These are phyloP conservation scores for Psilocybe cyanescens DNA, from an alignment of 768 basidiomycete genomes.

Conservation along the genomic window DNA sequence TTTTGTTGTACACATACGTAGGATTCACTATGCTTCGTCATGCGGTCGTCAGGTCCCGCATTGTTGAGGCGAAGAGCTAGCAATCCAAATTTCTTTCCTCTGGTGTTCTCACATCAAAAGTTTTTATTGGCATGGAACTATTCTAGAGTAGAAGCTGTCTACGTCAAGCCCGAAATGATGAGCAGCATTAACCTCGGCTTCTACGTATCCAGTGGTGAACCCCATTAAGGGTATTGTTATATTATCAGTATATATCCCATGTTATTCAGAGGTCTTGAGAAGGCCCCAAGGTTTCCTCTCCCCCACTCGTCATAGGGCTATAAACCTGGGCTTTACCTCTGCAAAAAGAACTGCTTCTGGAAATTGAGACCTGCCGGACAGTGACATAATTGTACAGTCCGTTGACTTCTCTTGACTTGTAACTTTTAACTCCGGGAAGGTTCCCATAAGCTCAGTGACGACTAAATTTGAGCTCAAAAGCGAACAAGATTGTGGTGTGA, in stretches of 20 bases:
- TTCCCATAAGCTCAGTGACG: constrained; percentile 7
- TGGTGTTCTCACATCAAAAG: constrained; percentile 14
- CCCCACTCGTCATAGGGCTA: not conserved
- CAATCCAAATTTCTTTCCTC: not conserved
- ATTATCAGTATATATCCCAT: not conserved
- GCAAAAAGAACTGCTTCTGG: not conserved
- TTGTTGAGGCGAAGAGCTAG: constrained; percentile 1
- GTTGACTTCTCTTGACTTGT: not conserved
- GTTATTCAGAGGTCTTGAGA: not conserved
- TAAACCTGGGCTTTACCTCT: not conserved
- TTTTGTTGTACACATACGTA: constrained; percentile 17
- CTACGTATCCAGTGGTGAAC: constrained; percentile 9
- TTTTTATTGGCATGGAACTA: constrained; percentile 13
- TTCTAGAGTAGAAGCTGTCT: constrained; percentile 17
- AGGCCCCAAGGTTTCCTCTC: not conserved
- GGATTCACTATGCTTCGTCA: constrained; percentile 9
- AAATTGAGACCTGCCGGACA: not conserved
- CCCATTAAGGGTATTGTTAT: not conserved
- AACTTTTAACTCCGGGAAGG: not conserved
- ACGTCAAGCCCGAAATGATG: constrained; percentile 27
- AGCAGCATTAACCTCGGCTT: constrained; percentile 22
- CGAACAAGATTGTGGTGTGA: constrained; percentile 11
- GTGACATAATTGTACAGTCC: not conserved
- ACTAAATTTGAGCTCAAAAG: constrained; percentile 2
- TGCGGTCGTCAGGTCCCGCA: not conserved